These are phyloP conservation scores for Volvariella volvacea DNA, from an alignment of 1,284 basidiomycete species.

Conservation along the genomic window DNA sequence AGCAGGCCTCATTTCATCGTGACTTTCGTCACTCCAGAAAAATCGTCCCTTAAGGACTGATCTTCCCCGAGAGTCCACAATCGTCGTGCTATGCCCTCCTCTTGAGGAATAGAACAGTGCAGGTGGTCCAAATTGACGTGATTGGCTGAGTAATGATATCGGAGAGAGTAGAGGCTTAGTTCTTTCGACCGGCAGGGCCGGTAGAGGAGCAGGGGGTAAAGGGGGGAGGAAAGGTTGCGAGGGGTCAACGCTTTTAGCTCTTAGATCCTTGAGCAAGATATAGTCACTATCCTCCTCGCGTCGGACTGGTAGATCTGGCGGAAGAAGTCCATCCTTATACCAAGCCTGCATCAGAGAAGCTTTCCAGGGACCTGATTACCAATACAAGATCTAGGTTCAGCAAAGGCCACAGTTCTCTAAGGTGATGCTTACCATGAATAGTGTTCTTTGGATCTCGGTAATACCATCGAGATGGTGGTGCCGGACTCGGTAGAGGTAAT, in stretches of 20 bases:
- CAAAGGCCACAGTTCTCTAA: no score
- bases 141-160: conserved; percentile 75
- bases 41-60: conserved; percentile 76
- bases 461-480: conserved; percentile 66
- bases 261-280: conserved; percentile 61
- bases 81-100: conserved; percentile 77
- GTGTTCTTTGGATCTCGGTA: conserved; percentile 75
- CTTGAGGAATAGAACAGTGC: conserved; percentile 82
- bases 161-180: conserved; percentile 64
- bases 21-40: conserved; percentile 66
- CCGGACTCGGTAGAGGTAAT: conserved; percentile 59
- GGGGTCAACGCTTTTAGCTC: conserved; percentile 70
- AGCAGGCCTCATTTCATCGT: conserved; percentile 35
- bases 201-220: conserved; percentile 29
- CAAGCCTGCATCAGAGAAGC: conserved; percentile 78
- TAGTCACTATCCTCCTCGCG: conserved; percentile 67
- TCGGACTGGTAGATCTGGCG: conserved; percentile 71
- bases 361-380: conserved; percentile 68
- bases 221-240: conserved; percentile 63
- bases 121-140: conserved; percentile 77
- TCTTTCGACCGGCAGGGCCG: conserved; percentile 19
- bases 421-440: conserved; percentile 54
- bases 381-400: conserved; percentile 4
- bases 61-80: conserved; percentile 76
- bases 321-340: conserved; percentile 76